phyloP scores from a whole-genome alignment of 2,329 filamentous ascomycete genomes.

The Dactylellina leptospora region DNA sequence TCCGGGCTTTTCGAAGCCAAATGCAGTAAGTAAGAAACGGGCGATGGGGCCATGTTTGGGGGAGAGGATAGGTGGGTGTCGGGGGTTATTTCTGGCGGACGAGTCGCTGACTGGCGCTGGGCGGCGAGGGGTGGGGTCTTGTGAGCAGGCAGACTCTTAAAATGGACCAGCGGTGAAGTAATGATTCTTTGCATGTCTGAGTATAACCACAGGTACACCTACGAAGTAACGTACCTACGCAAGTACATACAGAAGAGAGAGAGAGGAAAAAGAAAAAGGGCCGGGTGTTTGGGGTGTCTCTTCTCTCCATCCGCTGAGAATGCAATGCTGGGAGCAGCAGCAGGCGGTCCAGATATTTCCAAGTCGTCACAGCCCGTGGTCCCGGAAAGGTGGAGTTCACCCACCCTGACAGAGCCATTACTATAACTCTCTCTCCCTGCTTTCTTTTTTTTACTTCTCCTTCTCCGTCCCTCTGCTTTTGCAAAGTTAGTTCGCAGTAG shows the following conservation, averaged over 20 bases:
- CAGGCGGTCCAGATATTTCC: conserved; percentile 29
- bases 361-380: conserved; percentile 32
- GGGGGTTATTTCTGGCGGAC: conserved; percentile 14
- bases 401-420: background rate
- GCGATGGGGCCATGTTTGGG: conserved; percentile 30
- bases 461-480: background rate
- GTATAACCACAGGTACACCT: background rate
- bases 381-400: background rate
- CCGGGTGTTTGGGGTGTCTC: conserved; percentile 9
- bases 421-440: background rate
- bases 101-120: conserved; percentile 31
- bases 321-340: conserved; percentile 30
- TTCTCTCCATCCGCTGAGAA: conserved; percentile 30
- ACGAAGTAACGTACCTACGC: background rate
- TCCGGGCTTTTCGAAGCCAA: conserved; percentile 49
- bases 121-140: conserved; percentile 48
- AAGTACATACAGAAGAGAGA: background rate
- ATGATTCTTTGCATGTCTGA: conserved; percentile 5
- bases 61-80: background rate
- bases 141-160: conserved; percentile 43
- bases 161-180: conserved; percentile 48
- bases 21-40: conserved; percentile 50
- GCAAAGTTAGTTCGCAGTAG: background rate
- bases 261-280: conserved; percentile 7
- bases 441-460: background rate